Evolutionary conservation across 768 basidiomycete genomes (phyloP).

Genomic region (Boletus coccyginus): DNA sequence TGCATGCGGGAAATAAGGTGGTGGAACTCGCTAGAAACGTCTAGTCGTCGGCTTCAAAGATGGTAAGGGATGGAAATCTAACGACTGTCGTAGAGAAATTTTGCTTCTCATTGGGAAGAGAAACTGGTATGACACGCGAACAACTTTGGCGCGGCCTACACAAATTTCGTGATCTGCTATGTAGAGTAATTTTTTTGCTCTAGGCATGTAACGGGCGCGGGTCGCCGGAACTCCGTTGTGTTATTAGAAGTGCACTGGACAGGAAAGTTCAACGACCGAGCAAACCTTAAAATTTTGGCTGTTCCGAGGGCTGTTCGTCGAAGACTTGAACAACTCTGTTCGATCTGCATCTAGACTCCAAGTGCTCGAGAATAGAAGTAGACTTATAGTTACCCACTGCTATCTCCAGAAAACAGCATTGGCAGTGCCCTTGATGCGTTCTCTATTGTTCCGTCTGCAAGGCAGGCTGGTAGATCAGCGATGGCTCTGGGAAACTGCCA

Average conservation of each 20-base stretch:
- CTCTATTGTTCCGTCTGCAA: constrained; percentile 68
- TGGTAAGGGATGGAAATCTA: neutral
- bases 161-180: constrained; percentile 1
- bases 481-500: constrained; percentile 56
- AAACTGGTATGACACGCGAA: neutral
- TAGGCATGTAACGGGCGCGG: neutral
- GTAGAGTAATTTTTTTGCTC: constrained; percentile 13
- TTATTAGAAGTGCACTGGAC: neutral
- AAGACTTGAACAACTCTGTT: constrained; percentile 59
- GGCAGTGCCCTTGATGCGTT: constrained; percentile 69
- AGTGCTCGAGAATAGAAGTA: neutral
- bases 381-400: constrained; percentile 71
- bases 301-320: constrained; percentile 30
- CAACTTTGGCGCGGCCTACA: neutral
- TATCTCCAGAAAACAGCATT: constrained; percentile 71
- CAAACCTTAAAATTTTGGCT: constrained; percentile 6
- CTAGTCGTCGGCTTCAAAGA: constrained; percentile 6
- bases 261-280: neutral
- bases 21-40: constrained; percentile 4
- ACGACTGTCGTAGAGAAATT: neutral
- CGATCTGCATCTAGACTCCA: constrained; percentile 5
- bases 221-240: neutral
- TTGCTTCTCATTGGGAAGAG: constrained; percentile 9
- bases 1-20: neutral
- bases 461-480: constrained; percentile 52